Conservation (phyloP, 2,329 filamentous ascomycete genomes). For the Didymella lethalis region DNA sequence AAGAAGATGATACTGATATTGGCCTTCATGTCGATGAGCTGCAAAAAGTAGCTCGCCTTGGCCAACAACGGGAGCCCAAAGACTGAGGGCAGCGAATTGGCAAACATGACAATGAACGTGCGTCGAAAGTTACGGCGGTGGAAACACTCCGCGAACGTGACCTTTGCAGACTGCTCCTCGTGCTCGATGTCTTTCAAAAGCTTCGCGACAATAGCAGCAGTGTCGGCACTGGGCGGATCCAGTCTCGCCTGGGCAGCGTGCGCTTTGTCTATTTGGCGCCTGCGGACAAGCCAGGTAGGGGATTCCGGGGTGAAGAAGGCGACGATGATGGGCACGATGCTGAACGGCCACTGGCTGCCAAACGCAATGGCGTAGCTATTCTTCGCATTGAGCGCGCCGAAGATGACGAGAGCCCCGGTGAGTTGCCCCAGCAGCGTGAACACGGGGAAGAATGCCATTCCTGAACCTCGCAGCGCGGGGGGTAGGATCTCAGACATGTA, state of each 20-base stretch:
- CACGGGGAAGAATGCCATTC: slow-evolving; percentile 59
- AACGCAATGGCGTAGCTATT: slow-evolving; percentile 55
- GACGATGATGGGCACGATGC: slow-evolving; percentile 54
- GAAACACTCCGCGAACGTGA: slow-evolving; percentile 49
- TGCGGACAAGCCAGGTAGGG: slow-evolving; percentile 59
- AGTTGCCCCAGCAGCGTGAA: slow-evolving; percentile 61
- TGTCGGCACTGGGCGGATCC: slow-evolving; percentile 51
- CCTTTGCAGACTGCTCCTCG: slow-evolving; percentile 31
- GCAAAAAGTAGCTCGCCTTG: slow-evolving; percentile 48
- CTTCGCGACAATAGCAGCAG: slow-evolving; percentile 41
- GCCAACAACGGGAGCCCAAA: slow-evolving; percentile 48
- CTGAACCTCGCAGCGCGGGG: slow-evolving; percentile 55
- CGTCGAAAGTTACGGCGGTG: slow-evolving; percentile 44
- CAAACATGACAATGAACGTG: slow-evolving; percentile 50
- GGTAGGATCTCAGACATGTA: slow-evolving; percentile 63
- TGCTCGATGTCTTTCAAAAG: slow-evolving; percentile 36
- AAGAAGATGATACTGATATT: slow-evolving; percentile 53
- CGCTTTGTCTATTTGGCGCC: slow-evolving; percentile 51
- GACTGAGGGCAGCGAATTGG: slow-evolving; percentile 44
- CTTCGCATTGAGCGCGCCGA: slow-evolving; percentile 37
- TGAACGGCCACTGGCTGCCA: slow-evolving; percentile 57
- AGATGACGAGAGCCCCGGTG: slow-evolving; percentile 53
- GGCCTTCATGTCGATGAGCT: slow-evolving; percentile 44
- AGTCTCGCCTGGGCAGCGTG: slow-evolving; percentile 60
- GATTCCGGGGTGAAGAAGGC: slow-evolving; percentile 60